phyloP scores from a whole-genome alignment of 1,284 basidiomycete species.

The Ustilago loliicola region DNA sequence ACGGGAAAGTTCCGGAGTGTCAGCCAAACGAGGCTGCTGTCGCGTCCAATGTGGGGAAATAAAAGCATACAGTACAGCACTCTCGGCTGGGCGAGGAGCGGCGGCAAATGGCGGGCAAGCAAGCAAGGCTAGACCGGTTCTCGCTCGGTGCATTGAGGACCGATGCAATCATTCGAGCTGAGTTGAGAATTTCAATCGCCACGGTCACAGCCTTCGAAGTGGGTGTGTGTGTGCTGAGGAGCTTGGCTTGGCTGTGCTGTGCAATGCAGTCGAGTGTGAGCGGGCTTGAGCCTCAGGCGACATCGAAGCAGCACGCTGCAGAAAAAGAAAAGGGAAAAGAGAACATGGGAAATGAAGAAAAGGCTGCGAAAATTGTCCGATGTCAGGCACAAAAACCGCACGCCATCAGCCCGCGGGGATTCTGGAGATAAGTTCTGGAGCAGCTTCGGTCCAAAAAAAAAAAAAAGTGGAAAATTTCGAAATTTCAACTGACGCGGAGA shows the following conservation, averaged over 20 bases:
- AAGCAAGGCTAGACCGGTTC: conserved; percentile 11
- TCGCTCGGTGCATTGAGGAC: conserved; percentile 10
- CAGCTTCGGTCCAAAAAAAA: conserved; percentile 5
- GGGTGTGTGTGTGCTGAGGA: neutral
- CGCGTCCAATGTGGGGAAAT: neutral
- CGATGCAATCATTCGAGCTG: neutral
- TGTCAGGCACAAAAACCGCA: conserved; percentile 1
- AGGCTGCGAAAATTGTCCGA: neutral
- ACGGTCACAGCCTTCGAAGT: no score
- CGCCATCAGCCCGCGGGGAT: conserved; percentile 5
- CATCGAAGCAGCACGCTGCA: neutral
- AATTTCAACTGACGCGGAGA: neutral
- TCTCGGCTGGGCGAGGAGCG: neutral
- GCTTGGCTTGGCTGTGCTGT: neutral
- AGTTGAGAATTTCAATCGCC: neutral
- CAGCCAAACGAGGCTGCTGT: neutral
- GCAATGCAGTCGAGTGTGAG: neutral
- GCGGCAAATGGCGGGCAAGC: neutral
- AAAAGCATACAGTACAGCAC: no score
- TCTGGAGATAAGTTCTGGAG: neutral
- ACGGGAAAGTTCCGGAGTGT: neutral
- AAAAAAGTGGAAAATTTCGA: neutral
- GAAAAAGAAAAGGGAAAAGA: neutral
- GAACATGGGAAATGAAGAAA: neutral
- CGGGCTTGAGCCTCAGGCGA: neutral